Evolutionary conservation across 225 moss, liverwort and hornwort genomes (phyloP).

Genomic region (Polytrichum formosum): DNA sequence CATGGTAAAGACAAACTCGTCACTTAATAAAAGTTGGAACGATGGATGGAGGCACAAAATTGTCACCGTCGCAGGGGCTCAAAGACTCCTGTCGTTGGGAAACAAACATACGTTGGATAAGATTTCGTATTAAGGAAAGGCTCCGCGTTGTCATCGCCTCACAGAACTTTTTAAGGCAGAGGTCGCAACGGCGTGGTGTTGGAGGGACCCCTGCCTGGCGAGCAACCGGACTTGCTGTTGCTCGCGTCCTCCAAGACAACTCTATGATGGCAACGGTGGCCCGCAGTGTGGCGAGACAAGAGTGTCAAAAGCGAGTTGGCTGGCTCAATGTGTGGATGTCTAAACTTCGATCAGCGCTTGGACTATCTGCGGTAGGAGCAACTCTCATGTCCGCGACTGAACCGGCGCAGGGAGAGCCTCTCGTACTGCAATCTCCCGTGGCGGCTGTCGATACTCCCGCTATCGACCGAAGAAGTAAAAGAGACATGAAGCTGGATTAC

Average conservation of each 20-base stretch:
- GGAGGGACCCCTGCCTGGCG: constrained; percentile 26
- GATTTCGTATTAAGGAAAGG: constrained; percentile 29
- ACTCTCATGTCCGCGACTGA: constrained; percentile 18
- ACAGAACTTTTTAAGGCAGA: constrained; percentile 33
- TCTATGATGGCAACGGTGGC: constrained; percentile 42
- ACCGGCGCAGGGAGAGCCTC: constrained; percentile 27
- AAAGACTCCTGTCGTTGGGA: constrained; percentile 22
- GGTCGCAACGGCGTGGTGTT: constrained; percentile 28
- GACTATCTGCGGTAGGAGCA: constrained; percentile 16
- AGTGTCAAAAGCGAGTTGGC: constrained; percentile 43
- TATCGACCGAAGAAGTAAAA: background rate
- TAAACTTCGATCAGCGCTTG: constrained; percentile 5
- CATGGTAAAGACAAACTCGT: too few species aligned
- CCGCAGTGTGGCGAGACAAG: constrained; percentile 37
- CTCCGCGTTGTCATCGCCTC: constrained; percentile 39
- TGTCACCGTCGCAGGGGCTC: background rate
- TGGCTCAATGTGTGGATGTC: constrained; percentile 14
- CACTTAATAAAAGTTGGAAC: too few species aligned
- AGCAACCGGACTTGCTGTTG: constrained; percentile 55
- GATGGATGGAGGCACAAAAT: too few species aligned
- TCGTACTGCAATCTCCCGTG: constrained; percentile 12
- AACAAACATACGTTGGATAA: constrained; percentile 36
- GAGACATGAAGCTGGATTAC: background rate
- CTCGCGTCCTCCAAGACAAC: constrained; percentile 59
- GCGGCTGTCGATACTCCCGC: background rate